Evolutionary conservation across 2,329 filamentous ascomycete genomes (phyloP), one percentile per base, ranked within the genome.

Genomic region (Volutella citrinella): DNA sequence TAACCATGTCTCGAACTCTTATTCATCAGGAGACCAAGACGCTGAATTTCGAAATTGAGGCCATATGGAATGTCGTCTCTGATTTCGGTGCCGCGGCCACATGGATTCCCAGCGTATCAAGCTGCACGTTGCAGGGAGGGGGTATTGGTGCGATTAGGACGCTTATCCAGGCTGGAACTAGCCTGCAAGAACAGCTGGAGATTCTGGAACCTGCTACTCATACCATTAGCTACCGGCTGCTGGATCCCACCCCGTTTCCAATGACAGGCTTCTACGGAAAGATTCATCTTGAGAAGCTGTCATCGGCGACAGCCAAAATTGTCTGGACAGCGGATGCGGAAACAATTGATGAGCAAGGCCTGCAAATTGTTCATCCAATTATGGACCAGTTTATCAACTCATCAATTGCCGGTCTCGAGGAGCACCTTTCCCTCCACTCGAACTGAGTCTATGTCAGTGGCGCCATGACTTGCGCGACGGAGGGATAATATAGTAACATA

Each of bases 241-340:
- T 32, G 10, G 30, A 32, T 14, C 30, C 30, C 7, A 32, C 30
- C 6, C 30, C 30, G 16, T 32, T 32, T 25, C 30, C 30, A 15
- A 32, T 32, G 30, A 32, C 14, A 3, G 30, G 30, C 5, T 32
- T 32, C 10, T n/a, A 24, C 25, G 30, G 30, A 17, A 22, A 14
- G 2, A 21, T 32, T 9, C 30, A 32, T 15, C 20, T 32, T 7
- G 21, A 14, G 7, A 8, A 11, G 6, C 8, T 18, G 7, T n/a
- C 20, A 7, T 7, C 8, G 1, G 13, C n/a, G 14, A 23, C 12
- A 16, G 25, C 30, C 6, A 10, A 8, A 5, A 18, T 32, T 14
- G 25, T 22, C 3, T 32, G 30, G 30, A 32, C 21, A 5, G 30
- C 30, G 12, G 30, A 32, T 4, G 30, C 30, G 1, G 30, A 32